Conservation (phyloP, 345 rosid species). For the Orychophragmus violaceus region DNA sequence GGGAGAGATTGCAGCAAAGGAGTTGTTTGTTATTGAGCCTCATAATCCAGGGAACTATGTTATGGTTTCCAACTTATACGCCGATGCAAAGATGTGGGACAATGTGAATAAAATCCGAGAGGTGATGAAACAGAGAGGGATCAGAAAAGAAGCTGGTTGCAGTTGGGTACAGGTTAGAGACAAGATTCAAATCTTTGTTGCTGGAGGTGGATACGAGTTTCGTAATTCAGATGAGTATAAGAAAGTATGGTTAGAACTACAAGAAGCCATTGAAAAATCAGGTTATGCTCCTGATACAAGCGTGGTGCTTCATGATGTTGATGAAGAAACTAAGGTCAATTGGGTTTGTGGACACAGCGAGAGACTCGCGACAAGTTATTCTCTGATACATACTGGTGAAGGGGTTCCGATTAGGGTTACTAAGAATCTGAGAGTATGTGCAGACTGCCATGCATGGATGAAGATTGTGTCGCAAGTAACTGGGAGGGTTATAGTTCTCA, state of each 20-base stretch:
- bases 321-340: conserved; percentile 41
- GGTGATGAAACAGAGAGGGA: conserved; percentile 36
- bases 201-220: conserved; percentile 43
- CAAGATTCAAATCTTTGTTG: conserved; percentile 42
- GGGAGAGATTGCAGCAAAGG: conserved; percentile 36
- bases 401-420: conserved; percentile 46
- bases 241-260: conserved; percentile 34
- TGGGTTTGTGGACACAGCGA: conserved; percentile 61
- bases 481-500: conserved; percentile 40
- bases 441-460: conserved; percentile 50
- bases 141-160: conserved; percentile 56
- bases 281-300: conserved; percentile 42
- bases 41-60: conserved; percentile 53
- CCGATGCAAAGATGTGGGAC: conserved; percentile 57
- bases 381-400: conserved; percentile 35
- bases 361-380: conserved; percentile 46
- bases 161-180: conserved; percentile 54
- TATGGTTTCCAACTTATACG: conserved; percentile 53
- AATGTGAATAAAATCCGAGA: conserved; percentile 42
- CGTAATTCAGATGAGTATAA: conserved; percentile 36
- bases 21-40: conserved; percentile 54
- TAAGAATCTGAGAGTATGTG: conserved; percentile 60
- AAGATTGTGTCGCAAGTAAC: conserved; percentile 35
- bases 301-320: conserved; percentile 51
- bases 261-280: conserved; percentile 27